Evolutionary conservation across 2,329 filamentous ascomycete species (phyloP).

Genomic region (Xylaria hypoxylon): DNA sequence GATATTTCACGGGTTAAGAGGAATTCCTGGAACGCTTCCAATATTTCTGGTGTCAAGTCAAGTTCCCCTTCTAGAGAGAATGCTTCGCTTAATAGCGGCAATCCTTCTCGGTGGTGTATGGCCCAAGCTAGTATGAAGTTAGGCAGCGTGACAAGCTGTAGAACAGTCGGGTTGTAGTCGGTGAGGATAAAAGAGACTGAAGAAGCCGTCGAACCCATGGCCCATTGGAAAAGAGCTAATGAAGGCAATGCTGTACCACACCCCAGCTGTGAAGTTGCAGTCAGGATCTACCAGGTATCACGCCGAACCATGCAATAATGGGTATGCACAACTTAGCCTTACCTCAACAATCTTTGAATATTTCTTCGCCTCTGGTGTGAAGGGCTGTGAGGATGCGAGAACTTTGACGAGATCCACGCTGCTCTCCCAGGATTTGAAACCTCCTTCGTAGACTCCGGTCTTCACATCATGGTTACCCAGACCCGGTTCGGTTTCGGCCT

Average conservation of each 20-base stretch:
- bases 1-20: constrained; percentile 64
- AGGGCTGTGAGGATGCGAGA: constrained; percentile 58
- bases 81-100: constrained; percentile 57
- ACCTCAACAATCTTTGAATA: constrained; percentile 66
- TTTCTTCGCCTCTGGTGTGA: constrained; percentile 50
- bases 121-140: constrained; percentile 81
- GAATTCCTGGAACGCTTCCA: constrained; percentile 67
- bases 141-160: constrained; percentile 82
- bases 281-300: constrained; percentile 45
- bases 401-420: constrained; percentile 82
- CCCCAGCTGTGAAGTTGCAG: constrained; percentile 67
- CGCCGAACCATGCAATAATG: constrained; percentile 23
- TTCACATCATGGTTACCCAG: constrained; percentile 79
- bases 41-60: constrained; percentile 69
- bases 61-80: constrained; percentile 65
- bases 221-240: constrained; percentile 76
- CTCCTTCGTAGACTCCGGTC: constrained; percentile 86
- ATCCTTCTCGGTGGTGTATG: constrained; percentile 56
- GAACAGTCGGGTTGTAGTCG: constrained; percentile 83
- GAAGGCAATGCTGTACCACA: constrained; percentile 82
- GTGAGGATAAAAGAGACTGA: constrained; percentile 72
- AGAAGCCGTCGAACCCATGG: constrained; percentile 52
- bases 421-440: constrained; percentile 92
- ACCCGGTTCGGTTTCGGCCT: constrained; percentile 56
- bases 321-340: constrained; percentile 45